phyloP scores from a whole-genome alignment of 2,329 filamentous ascomycete species.

The Hypomyces perniciosus region DNA sequence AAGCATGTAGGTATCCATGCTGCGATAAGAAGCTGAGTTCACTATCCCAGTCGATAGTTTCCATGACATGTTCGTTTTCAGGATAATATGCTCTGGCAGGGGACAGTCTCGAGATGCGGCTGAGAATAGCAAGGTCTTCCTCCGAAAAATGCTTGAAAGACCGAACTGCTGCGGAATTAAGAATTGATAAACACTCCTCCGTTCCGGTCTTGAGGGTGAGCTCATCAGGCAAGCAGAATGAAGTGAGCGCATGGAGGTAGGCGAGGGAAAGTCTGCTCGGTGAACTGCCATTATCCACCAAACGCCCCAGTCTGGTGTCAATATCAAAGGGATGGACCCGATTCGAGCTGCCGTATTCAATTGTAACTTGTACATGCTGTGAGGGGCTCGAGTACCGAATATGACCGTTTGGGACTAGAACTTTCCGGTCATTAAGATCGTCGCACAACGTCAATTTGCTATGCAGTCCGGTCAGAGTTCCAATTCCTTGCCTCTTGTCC shows the following conservation, averaged over 20 bases:
- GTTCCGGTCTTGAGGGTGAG: slow-evolving; percentile 47
- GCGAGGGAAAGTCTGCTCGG: slow-evolving; percentile 46
- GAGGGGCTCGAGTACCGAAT: too few relatives aligned
- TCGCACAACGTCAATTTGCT: slow-evolving; percentile 42
- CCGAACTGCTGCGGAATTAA: slow-evolving; percentile 41
- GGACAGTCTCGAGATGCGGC: too few relatives aligned
- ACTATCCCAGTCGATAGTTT: too few relatives aligned
- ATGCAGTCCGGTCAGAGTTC: slow-evolving; percentile 42
- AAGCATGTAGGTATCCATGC: too few relatives aligned
- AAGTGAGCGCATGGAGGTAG: slow-evolving; percentile 50
- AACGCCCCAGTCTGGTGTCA: slow-evolving; percentile 41
- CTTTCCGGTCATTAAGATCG: background rate
- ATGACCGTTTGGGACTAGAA: background rate
- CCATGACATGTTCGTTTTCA: too few relatives aligned
- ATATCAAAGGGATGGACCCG: slow-evolving; percentile 24
- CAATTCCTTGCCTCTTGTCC: slow-evolving; percentile 40
- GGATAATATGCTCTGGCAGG: slow-evolving; percentile 46
- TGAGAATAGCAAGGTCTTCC: too few relatives aligned
- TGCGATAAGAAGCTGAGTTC: too few relatives aligned
- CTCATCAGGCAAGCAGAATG: slow-evolving; percentile 43
- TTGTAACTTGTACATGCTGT: background rate
- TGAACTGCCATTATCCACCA: slow-evolving; percentile 46
- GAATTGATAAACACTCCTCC: slow-evolving; percentile 44
- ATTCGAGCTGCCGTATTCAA: background rate
- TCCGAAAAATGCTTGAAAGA: too few relatives aligned